A percentile compares a stretch with the other conserved stretches of the same genome.
phyloP scores from a whole-genome alignment of 176 grass and related monocot species.

The Carex parvula region DNA sequence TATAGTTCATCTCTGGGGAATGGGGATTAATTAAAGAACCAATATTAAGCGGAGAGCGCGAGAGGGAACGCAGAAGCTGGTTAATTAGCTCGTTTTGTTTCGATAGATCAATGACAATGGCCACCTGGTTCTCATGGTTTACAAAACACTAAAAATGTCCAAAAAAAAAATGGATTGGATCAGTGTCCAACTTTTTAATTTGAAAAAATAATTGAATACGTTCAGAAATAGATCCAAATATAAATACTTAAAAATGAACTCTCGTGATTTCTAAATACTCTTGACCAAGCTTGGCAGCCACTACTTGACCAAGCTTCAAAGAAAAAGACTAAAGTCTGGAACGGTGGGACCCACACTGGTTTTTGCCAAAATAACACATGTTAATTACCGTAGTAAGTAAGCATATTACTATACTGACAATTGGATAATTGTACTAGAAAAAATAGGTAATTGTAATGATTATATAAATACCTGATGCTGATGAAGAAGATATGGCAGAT shows the following conservation, averaged over 20 bases:
- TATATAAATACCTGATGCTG: background rate
- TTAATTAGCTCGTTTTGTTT: background rate
- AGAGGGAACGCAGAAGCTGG: background rate
- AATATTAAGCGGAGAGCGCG: background rate
- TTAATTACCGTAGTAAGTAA: background rate
- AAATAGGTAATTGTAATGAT: too few species aligned
- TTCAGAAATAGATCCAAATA: too few species aligned
- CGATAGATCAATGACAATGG: background rate
- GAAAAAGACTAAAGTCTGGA: background rate
- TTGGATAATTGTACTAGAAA: too few species aligned
- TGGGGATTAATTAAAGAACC: background rate
- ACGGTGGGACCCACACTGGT: background rate
- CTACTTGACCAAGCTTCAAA: too few species aligned
- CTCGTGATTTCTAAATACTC: background rate
- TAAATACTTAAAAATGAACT: too few species aligned
- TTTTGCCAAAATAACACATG: background rate
- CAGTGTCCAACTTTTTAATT: too few species aligned
- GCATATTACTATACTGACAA: background rate
- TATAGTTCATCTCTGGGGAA: background rate
- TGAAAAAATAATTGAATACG: too few species aligned
- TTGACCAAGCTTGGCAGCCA: background rate
- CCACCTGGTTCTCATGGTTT: background rate
- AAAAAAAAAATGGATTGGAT: too few species aligned
- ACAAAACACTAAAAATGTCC: too few species aligned
- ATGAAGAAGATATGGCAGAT: background rate